phyloP scores from a whole-genome alignment of 1,284 basidiomycete species.

The Ganoderma lingzhi region DNA sequence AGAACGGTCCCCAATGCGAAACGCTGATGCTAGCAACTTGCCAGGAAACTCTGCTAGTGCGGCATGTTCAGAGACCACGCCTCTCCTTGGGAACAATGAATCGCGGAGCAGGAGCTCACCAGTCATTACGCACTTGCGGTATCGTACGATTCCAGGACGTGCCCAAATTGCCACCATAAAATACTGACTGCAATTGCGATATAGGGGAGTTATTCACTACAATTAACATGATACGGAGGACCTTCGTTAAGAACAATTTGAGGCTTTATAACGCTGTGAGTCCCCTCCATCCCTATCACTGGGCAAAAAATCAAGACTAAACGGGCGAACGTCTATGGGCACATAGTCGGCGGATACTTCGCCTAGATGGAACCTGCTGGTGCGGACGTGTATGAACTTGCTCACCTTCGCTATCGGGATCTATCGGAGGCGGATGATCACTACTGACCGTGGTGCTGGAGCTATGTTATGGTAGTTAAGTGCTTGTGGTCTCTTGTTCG shows the following conservation, averaged over 20 bases:
- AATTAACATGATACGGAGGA: background rate
- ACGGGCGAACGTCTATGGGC: too few relatives aligned
- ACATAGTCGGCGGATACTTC: background rate
- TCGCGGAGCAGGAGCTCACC: background rate
- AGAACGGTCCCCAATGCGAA: background rate
- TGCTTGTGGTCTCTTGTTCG: background rate
- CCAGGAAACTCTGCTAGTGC: too few relatives aligned
- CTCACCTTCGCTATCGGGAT: background rate
- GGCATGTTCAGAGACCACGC: background rate
- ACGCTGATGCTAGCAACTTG: too few relatives aligned
- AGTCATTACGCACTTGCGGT: background rate
- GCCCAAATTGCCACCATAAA: background rate
- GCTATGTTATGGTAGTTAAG: background rate
- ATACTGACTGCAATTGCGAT: background rate
- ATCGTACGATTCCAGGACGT: background rate
- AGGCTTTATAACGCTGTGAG: background rate
- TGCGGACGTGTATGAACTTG: background rate
- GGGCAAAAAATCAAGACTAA: too few relatives aligned
- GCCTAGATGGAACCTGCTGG: conserved; percentile 2
- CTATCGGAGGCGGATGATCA: background rate
- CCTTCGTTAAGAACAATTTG: background rate
- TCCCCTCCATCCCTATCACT: too few relatives aligned
- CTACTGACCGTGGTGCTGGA: background rate
- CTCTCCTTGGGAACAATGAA: background rate
- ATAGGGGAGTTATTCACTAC: background rate